Evolutionary conservation across 768 basidiomycete genomes (phyloP).

Genomic region (Tephrocybe sp.): DNA sequence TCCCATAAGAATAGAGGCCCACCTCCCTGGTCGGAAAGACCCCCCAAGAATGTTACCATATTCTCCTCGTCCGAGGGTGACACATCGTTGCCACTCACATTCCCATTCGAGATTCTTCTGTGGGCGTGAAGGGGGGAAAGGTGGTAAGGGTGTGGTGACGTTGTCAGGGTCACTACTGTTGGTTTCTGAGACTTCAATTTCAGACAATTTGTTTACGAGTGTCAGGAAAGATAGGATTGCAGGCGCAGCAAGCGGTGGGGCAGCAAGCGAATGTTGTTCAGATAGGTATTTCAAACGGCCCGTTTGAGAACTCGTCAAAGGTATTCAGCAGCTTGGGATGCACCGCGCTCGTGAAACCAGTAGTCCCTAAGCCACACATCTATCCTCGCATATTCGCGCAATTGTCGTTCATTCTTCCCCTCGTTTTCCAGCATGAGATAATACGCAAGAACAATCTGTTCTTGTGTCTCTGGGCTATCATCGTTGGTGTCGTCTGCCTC

Average conservation of each 20-base stretch:
- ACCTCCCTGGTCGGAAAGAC: slow-evolving; percentile 61
- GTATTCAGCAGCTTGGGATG: slow-evolving; percentile 44
- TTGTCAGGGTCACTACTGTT: slow-evolving; percentile 27
- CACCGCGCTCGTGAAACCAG: slow-evolving; percentile 60
- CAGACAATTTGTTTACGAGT: slow-evolving; percentile 38
- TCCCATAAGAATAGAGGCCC: slow-evolving; percentile 8
- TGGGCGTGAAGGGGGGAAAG: slow-evolving; percentile 17
- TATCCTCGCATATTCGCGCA: slow-evolving; percentile 65
- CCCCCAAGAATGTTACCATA: slow-evolving; percentile 34
- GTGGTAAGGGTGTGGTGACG: slow-evolving; percentile 32
- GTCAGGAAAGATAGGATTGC: slow-evolving; percentile 72
- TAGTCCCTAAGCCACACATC: slow-evolving; percentile 64
- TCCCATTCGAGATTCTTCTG: slow-evolving; percentile 58
- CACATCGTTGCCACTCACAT: slow-evolving; percentile 64
- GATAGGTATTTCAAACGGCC: slow-evolving; percentile 41
- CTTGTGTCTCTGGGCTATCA: slow-evolving; percentile 30
- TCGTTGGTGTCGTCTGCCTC: slow-evolving; percentile 17
- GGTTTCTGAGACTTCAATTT: too few relatives aligned
- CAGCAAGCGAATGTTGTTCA: slow-evolving; percentile 41
- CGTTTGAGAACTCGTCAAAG: slow-evolving; percentile 31
- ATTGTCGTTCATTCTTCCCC: slow-evolving; percentile 65
- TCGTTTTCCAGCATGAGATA: slow-evolving; percentile 82
- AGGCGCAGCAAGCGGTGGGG: slow-evolving; percentile 64
- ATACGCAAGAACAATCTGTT: slow-evolving; percentile 67
- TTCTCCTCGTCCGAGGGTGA: slow-evolving; percentile 32